Base-by-base conservation (phyloP, 768 basidiomycete genomes). In the Floccularia luteovirens region DNA sequence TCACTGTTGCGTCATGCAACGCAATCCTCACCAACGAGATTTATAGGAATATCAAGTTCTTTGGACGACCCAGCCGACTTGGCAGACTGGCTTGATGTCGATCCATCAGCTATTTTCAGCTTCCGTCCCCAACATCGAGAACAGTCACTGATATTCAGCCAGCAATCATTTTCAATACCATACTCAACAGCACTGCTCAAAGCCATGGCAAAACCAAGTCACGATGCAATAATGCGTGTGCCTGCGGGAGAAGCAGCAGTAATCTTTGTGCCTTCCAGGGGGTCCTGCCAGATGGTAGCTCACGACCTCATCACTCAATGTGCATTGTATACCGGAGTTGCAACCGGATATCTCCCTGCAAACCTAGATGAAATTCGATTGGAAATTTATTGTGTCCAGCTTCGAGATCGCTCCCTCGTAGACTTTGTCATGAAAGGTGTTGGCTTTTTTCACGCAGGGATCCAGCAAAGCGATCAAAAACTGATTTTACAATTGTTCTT, bases 121-220 rank as follows among this genome's bases (percentile, higher is more conserved):
- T 96, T 99, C 69, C 70, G 76, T 4, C 86, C 93, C 1, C 75
- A 68, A 31, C 84, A 90, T 51, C 80, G 93, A 25, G 88, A 90
- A 43, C 86, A 90, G 49, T 72, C 89, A 0, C 63, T 98, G 14
- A 64, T 66, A 5, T 71, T 79, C 22, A 72, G 74, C 13, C 72
- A 78, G 10, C 80, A 86, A 40, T 74, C 89, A 0, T 97, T 94
- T 62, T 82, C 80, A 13, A 84, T 91, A 32, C 77, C 90, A 0
- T 80, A 91, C 50, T 96, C 93, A 3, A 73, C 84, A 0, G 79
- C 89, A 0, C 68, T 98, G 14, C 82, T 91, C 62, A 93, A 92
- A 52, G 75, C 82, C 2, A 96, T 98, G 83, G 77, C 86, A 34
- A 93, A 90, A 55, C 91, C 94, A 2, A 79, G 83, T 1, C 88